Base-by-base conservation (phyloP, 805 yeast species). In the Nakazawaea molendinolei region DNA sequence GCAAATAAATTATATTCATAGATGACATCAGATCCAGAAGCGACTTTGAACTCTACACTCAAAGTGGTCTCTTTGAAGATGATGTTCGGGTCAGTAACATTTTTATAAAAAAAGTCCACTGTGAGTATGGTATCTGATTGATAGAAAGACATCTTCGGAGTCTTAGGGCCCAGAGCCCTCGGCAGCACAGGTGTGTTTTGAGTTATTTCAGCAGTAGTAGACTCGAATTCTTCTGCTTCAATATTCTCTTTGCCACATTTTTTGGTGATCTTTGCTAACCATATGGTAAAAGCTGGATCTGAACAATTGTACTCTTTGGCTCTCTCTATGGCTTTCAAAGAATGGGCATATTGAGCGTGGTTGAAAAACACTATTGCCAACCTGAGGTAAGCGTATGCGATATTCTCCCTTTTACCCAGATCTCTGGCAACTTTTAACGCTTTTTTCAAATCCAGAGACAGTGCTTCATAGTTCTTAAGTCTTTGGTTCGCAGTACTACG, bases 81-180 rank as follows among this genome's bases (percentile, higher is more conserved):
- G 5, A 78, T 63, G 6, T 58, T 53, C 13, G 67, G 49, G 3
- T 65, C 51, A 7, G 80, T 77, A 13, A 86, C 70, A 27, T 71
- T 71, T 42, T 81, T 78, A 32, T 85, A 75, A 50, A 80, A 90
- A 5, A 90, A 58, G 2, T 90, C 75, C 20, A 89, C 63, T 1
- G 79, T 76, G 10, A 87, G 73, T 3, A 55, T 52, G 1, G 60
- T 60, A 8, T 60, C 48, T 12, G 78, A 67, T 55, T 92, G 96
- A 58, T 78, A 90, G 77, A 82, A 83, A 45, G 83, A 89, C n/a
- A 61, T 58, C 47, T 68, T 69, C 25, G 69, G 55, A 28, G 31
- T 17, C 15, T 5, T 10, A 19, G 9, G 7, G 7, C 6, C 30
- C 9, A 15, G 16, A 15, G 19, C 6, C 16, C 13, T 8, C 7